Percentiles rank a stretch among this genome's conserved stretches.
These are phyloP conservation scores for Dactylonectria macrodidyma DNA, from an alignment of 2,329 filamentous ascomycete species.

Conservation along the genomic window DNA sequence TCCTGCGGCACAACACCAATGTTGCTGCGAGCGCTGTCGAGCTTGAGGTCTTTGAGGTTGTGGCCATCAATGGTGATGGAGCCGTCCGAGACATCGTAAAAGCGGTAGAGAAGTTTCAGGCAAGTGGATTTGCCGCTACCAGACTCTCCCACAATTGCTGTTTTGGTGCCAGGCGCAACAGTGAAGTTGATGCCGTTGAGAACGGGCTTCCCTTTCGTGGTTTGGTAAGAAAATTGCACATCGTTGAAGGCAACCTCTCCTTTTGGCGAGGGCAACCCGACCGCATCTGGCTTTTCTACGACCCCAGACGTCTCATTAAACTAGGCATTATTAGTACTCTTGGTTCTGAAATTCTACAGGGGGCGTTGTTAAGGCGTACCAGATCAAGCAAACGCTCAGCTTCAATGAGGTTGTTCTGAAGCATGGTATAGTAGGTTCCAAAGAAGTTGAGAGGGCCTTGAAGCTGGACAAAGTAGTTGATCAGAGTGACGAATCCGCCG, in stretches of 20 bases:
- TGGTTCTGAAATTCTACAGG: rapidly evolving
- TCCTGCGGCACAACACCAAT: constrained; percentile 64
- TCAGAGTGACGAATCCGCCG: constrained; percentile 69
- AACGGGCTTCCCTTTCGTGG: constrained; percentile 53
- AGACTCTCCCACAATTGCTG: constrained; percentile 62
- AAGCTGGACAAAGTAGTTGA: constrained; percentile 73
- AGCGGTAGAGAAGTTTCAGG: constrained; percentile 65
- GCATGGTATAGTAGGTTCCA: constrained; percentile 62
- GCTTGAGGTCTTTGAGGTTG: constrained; percentile 59
- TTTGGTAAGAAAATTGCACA: constrained; percentile 61
- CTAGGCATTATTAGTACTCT: constrained; percentile 41
- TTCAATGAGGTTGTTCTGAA: constrained; percentile 63
- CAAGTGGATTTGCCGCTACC: constrained; percentile 65
- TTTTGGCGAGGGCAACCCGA: constrained; percentile 46
- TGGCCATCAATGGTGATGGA: constrained; percentile 63
- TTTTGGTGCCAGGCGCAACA: constrained; percentile 60
- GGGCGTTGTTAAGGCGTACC: constrained; percentile 37
- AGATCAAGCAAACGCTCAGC: constrained; percentile 62
- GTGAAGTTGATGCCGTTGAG: constrained; percentile 59
- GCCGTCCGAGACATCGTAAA: constrained; percentile 64
- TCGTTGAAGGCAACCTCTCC: constrained; percentile 60
- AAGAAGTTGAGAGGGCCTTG: constrained; percentile 76
- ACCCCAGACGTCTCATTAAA: constrained; percentile 62
- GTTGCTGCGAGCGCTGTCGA: constrained; percentile 56
- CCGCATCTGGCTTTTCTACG: constrained; percentile 58